A percentile compares a stretch with the other conserved stretches of the same genome.
Evolutionary conservation across 306 rosid genomes (phyloP).

Genomic region (Glycyrrhiza uralensis): DNA sequence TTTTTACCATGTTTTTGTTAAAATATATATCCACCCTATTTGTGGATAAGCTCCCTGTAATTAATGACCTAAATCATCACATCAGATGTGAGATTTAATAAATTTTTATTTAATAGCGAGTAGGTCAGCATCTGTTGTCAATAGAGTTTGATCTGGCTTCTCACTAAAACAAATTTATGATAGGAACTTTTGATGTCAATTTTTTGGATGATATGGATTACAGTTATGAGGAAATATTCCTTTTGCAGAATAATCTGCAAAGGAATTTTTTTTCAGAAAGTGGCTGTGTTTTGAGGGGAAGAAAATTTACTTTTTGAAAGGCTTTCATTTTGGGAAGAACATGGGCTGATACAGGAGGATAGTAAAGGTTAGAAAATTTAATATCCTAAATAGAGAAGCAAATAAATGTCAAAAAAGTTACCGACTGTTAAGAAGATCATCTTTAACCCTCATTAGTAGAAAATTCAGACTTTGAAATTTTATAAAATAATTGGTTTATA

Average conservation of each 20-base stretch:
- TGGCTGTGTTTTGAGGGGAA: not conserved
- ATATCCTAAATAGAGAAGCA: not conserved
- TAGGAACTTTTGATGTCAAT: not conserved
- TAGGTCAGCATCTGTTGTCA: not conserved
- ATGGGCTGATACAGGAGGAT: not conserved
- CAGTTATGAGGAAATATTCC: not conserved
- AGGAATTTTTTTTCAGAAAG: not conserved
- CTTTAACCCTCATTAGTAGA: not conserved
- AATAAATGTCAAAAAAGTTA: not conserved
- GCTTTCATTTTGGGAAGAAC: not conserved
- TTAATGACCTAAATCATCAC: not conserved
- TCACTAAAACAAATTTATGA: not conserved
- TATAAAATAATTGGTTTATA: not conserved
- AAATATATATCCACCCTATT: not conserved
- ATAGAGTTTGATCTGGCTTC: constrained; percentile 14
- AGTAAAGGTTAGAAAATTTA: not conserved
- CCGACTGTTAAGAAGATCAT: not conserved
- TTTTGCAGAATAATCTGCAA: not conserved
- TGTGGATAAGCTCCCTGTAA: not conserved
- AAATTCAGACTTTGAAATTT: not conserved
- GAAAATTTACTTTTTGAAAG: not conserved
- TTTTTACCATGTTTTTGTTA: constrained; percentile 25
- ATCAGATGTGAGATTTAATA: not conserved
- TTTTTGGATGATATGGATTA: not conserved
- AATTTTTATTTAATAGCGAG: not conserved